Base-by-base conservation (phyloP, 768 basidiomycete species). In the Gloeopeniophorella convolvens region DNA sequence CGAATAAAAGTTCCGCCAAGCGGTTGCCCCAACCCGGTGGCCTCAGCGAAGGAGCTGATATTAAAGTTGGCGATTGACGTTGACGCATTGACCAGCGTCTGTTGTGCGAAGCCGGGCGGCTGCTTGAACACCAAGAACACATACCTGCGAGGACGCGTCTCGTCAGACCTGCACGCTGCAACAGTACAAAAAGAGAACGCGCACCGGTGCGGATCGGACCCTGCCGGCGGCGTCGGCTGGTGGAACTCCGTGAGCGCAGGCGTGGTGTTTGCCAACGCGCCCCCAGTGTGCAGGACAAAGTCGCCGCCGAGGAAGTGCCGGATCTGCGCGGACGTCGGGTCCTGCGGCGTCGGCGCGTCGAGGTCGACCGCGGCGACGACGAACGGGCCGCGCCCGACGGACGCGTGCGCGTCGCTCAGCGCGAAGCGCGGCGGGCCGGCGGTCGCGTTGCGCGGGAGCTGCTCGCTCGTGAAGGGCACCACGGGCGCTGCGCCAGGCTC, bases 1-100 rank as follows among this genome's bases (percentile, higher is more conserved):
- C 65, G 59, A 67, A 76, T 74, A 59, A 74, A 76, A 0, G 72
- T 73, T 42, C 75, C 77, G 11, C 66, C 76, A 24, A 77, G 65
- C 0, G 75, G 74, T 10, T 66, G 58, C 18, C 75, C 75, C 16
- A 78, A 62, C 8, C 69, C 66, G 23, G 72, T 70, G 10, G 60
- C 63, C 6, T 50, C 53, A 0, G 72, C 72, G 50, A 77, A 78
- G 13, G 60, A 40, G 45, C 70, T 74, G 35, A 76, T 65, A 45
- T 75, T 75, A 62, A 75, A 76, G 10, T 24, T 2, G 2, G 32
- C 0, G 9, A 24, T 13, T 40, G 45, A 35, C 45, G 51, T 37
- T 11, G 45, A 41, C 15, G 45, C 27, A 11, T 40, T 43, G 32
- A 53, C 33, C n/a, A 53, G 16, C 15, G 67, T 71, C 55, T 77